These are phyloP conservation scores for Carex scoparia DNA, from an alignment of 176 grass and related monocot species.

Conservation along the genomic window DNA sequence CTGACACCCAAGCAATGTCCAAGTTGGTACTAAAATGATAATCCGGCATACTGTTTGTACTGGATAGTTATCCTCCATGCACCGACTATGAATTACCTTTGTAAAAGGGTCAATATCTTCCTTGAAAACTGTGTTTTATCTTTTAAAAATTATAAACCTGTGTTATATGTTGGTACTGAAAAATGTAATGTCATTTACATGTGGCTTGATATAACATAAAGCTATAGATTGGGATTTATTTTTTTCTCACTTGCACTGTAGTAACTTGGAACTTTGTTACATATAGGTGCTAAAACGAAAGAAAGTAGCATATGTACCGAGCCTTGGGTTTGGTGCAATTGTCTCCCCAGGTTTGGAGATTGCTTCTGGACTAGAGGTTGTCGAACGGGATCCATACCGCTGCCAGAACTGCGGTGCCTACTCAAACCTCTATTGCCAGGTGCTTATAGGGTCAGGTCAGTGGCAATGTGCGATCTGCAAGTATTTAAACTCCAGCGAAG, in stretches of 20 bases:
- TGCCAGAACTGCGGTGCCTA: slow-evolving; percentile 86
- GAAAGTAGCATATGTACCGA: slow-evolving; percentile 75
- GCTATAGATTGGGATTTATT: neutral
- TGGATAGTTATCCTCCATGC: neutral
- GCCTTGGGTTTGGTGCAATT: slow-evolving; percentile 84
- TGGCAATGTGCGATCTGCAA: slow-evolving; percentile 95
- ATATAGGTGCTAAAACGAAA: slow-evolving; percentile 79
- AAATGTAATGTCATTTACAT: neutral
- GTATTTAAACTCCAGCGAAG: slow-evolving; percentile 71
- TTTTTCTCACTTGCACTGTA: neutral
- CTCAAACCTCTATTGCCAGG: slow-evolving; percentile 71
- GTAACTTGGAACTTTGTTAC: slow-evolving; percentile 11
- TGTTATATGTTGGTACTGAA: neutral
- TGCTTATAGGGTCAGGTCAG: slow-evolving; percentile 56
- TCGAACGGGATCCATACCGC: slow-evolving; percentile 56
- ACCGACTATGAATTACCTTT: neutral
- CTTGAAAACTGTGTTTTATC: neutral
- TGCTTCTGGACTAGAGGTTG: slow-evolving; percentile 50
- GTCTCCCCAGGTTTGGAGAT: slow-evolving; percentile 81
- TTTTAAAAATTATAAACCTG: neutral
- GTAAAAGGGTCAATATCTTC: neutral
- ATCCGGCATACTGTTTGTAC: neutral
- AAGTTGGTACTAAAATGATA: neutral
- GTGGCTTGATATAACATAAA: neutral
- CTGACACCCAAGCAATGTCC: neutral